Evolutionary conservation across 1,139 yeast species (phyloP), one percentile per base, ranked within the genome.

Genomic region (Sugiyamaella japonica): DNA sequence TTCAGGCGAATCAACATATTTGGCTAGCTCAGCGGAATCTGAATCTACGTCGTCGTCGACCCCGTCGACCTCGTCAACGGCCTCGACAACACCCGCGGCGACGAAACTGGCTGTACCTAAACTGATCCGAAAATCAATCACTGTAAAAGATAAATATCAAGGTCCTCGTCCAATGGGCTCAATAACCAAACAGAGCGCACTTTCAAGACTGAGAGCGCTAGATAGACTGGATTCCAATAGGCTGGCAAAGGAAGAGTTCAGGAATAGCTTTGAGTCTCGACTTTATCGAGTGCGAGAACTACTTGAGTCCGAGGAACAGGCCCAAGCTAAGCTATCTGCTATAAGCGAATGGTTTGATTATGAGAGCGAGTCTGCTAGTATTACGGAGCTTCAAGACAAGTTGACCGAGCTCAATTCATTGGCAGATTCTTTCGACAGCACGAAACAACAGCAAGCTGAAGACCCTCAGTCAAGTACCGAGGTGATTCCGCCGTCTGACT

Each of bases 291-390:
- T 68, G 13, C 66, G 70, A 32, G 67, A 62, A 36, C 48, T 56
- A 29, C 47, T 60, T 20, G 53, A 50, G 7, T 51, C 50, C 7
- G 56, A 53, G 12, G 59, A 59, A 36, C 57, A 49, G 17, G 56
- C 70, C 2, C 78, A 56, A 37, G 49, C 37, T n/a, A 54, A 54
- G 45, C 51, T 85, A 1, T 60, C 73, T 31, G 84, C 82, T 23
- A 72, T 77, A 23, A 72, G 86, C 51, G 95, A 86, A 59, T 89
- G 96, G 96, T 73, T 89, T 38, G 96, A 89, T 53, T 83, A 80
- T 61, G 91, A 85, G 20, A 80, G 89, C 53, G 87, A 83, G 54
- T 75, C 74, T 31, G 80, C 89, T 1, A 60, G 76, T 0, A 57
- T 77, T 41, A 73, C 73, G n/a, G 79, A 73, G 8, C 68, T 82